Evolutionary conservation across 2,329 filamentous ascomycete species (phyloP), one percentile per base, ranked within the genome.

Genomic region (Ceratocystis diversiconidia): DNA sequence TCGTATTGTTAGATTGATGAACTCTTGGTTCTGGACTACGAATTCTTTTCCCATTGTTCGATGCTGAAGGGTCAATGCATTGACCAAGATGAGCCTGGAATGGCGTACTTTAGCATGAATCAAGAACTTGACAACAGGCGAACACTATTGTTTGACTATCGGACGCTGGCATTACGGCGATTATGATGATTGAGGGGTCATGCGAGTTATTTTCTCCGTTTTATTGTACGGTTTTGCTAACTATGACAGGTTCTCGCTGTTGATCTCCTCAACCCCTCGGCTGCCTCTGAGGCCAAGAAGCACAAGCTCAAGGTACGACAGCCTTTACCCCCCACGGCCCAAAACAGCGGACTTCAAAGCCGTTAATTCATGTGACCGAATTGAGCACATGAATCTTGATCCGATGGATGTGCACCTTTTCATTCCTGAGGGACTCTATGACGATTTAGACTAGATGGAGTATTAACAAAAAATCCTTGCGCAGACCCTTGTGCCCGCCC

Each of bases 261-360:
- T 85, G 94, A 99, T 86, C 92, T 99, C 76, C 88, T 99, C 82
- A 97, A 99, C 90, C 94, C 94, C 78, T 89, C 89, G 78, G 89
- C 92, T 81, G 90, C 90, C 81, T 87, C 92, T 80, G 94, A 99
- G 89, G 91, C 91, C 77, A 90, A 91, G 84, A 97, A 97, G 89
- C 94, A 99, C 90, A 99, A 99, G 90, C 90, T 99, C 80, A 99
- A 99, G 91, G 91, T 96, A 90, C 50, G 66, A 48, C 44, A 30
- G 4, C 43, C 28, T 41, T 62, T 19, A 1, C 28, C 60, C 25
- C n/a, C 25, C 3, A 12, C 28, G 36, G 12, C 15, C 43, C 17
- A 30, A 52, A 32, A 3, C 10, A 50, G 61, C 17, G 12, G 25
- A 63, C 10, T 30, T 19, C 17, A 25, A 25, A 22, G 60, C 28